phyloP scores from a whole-genome alignment of 2,329 filamentous ascomycete genomes.

The Exophiala mesophila region DNA sequence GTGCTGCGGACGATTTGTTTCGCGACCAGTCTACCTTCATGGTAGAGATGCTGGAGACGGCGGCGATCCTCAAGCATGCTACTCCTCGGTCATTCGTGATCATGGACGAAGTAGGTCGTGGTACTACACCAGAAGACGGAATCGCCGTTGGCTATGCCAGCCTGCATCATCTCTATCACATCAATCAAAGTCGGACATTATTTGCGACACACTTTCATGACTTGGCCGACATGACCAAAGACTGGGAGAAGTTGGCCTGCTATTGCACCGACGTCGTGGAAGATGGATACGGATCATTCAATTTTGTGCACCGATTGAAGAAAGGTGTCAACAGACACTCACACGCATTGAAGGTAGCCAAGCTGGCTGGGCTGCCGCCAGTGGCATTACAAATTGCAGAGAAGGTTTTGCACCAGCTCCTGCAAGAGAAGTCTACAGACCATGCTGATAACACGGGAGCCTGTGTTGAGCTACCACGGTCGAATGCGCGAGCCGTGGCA shows the following conservation, averaged over 20 bases:
- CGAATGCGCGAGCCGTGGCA: neutral
- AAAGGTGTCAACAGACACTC: constrained; percentile 79
- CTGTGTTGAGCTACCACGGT: neutral
- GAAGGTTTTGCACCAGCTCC: constrained; percentile 14
- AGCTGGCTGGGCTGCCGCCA: constrained; percentile 74
- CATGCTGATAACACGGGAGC: neutral
- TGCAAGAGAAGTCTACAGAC: constrained; percentile 3
- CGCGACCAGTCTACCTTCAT: constrained; percentile 96
- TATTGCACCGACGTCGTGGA: constrained; percentile 91
- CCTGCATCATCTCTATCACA: constrained; percentile 72
- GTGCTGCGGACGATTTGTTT: constrained; percentile 92
- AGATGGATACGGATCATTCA: constrained; percentile 63
- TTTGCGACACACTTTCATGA: constrained; percentile 95
- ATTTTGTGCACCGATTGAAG: constrained; percentile 77
- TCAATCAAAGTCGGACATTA: constrained; percentile 72
- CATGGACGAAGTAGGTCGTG: constrained; percentile 96
- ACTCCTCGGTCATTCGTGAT: constrained; percentile 85
- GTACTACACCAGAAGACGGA: constrained; percentile 90
- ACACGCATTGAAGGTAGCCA: constrained; percentile 92
- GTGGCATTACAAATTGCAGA: constrained; percentile 64
- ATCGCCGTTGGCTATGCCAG: constrained; percentile 85
- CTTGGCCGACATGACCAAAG: constrained; percentile 68
- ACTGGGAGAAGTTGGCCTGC: constrained; percentile 57
- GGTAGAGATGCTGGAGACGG: constrained; percentile 98
- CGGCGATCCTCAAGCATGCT: constrained; percentile 78